These are phyloP conservation scores for Psophocarpus tetragonolobus DNA, from an alignment of 306 rosid species.

Conservation along the genomic window DNA sequence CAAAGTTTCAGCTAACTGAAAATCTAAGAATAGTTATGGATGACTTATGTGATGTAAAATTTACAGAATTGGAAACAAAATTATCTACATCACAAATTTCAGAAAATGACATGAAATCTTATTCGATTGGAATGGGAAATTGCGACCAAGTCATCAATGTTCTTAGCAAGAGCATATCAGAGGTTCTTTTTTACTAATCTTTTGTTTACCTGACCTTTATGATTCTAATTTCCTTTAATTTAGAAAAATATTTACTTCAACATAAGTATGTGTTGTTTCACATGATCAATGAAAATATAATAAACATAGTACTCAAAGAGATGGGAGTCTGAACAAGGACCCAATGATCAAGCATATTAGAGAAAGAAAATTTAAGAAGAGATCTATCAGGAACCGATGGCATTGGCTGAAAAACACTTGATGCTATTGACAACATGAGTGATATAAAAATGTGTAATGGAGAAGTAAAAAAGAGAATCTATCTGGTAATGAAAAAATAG, in stretches of 20 bases:
- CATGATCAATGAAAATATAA: neutral
- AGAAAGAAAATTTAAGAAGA: too few species aligned
- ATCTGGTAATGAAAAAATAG: too few species aligned
- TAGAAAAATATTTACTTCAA: neutral
- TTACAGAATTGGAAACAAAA: neutral
- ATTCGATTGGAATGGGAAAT: slow-evolving; percentile 21
- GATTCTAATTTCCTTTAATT: neutral
- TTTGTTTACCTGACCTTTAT: neutral
- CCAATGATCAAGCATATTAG: too few species aligned
- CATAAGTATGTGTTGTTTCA: neutral
- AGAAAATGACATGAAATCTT: neutral
- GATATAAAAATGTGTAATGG: too few species aligned
- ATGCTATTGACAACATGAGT: too few species aligned
- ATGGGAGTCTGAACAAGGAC: too few species aligned
- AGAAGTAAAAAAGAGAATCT: too few species aligned
- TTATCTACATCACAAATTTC: neutral
- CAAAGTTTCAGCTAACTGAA: neutral
- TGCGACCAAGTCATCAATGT: neutral
- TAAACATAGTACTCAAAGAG: neutral
- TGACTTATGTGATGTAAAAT: neutral
- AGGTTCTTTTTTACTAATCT: slow-evolving; percentile 25
- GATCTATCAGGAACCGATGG: too few species aligned
- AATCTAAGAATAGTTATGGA: neutral
- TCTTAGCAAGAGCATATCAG: slow-evolving; percentile 15
- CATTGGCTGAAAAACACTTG: too few species aligned